Base-by-base conservation (phyloP, 2,329 filamentous ascomycete genomes). In the Orbilia oligospora region DNA sequence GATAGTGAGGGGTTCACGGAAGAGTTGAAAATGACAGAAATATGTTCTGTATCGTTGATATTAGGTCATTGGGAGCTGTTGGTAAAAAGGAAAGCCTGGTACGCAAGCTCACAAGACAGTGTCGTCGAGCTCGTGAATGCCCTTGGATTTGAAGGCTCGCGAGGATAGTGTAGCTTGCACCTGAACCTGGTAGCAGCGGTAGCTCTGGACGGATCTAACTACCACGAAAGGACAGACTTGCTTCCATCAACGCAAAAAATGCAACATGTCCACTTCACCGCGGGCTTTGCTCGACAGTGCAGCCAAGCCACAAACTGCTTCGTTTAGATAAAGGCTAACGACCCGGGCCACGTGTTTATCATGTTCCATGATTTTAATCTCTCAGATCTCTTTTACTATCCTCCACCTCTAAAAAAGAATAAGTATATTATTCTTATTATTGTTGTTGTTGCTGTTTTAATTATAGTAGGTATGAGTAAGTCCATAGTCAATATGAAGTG, bases 51-150 rank as follows among this genome's bases (percentile, higher is more conserved):
- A 49, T 56, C 24, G 55, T 20, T 38, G 22, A 48, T 66, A 20
- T 67, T 46, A 70, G 36, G 72, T 76, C 72, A 76, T 76, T 76
- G 69, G 72, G 58, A 76, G 56, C 38, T 49, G 56, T 24, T 48
- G 58, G 9, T 49, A 22, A 5, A 18, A 61, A 18, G 18, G 10
- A 44, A 30, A 4, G 18, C 14, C 38, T 38, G 24, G 48, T 33
- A 30, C 24, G 36, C 38, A 51, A 27, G 18, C 36, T 55, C 53
- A n/a, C n/a, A 65, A 27, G 58, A 48, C 38, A 33, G 64, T 24
- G 56, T 55, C 33, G 30, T 24, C 27, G 36, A 44, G 46, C 61
- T 64, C 22, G 48, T 33, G 63, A 14, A 41, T 38, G 64, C 20
- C n/a, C 33, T 4, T 36, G 33, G 33, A 12, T 36, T 30, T 6